phyloP scores from a whole-genome alignment of 2,329 filamentous ascomycete genomes.

The Magnaporthales sp. region DNA sequence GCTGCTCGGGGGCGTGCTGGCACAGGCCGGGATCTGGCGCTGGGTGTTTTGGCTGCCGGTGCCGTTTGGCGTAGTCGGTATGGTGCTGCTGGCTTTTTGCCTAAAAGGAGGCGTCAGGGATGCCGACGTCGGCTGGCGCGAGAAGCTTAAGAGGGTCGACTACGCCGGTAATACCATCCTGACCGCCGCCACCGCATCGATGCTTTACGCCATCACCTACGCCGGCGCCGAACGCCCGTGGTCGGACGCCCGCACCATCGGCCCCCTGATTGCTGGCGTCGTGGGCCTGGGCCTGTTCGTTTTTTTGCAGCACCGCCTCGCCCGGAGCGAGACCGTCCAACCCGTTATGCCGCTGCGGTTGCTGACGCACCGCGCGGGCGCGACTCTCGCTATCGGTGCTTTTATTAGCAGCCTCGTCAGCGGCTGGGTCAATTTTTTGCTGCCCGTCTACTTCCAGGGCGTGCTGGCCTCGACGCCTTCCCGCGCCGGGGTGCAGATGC shows the following conservation, averaged over 20 bases:
- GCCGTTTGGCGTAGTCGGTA: constrained; percentile 13
- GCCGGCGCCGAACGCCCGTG: constrained; percentile 33
- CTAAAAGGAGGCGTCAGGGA: constrained; percentile 12
- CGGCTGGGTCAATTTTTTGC: constrained; percentile 22
- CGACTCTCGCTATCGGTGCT: constrained; percentile 20
- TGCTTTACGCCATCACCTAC: constrained; percentile 34
- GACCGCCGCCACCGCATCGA: constrained; percentile 25
- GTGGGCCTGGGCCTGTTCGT: constrained; percentile 24
- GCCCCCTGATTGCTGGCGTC: constrained; percentile 32
- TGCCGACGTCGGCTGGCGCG: constrained; percentile 15
- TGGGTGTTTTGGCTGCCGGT: constrained; percentile 36
- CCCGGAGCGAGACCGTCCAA: neutral
- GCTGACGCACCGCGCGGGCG: constrained; percentile 27
- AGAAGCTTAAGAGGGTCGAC: constrained; percentile 19
- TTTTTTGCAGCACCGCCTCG: constrained; percentile 12
- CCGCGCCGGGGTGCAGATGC: constrained; percentile 18
- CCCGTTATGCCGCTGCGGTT: constrained; percentile 31
- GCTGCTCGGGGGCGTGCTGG: constrained; percentile 15
- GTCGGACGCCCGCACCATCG: constrained; percentile 27
- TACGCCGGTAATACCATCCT: constrained; percentile 33
- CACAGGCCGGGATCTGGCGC: constrained; percentile 15
- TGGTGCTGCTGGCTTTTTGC: neutral
- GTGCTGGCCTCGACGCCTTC: constrained; percentile 23
- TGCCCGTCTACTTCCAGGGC: constrained; percentile 35
- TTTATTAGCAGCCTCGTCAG: constrained; percentile 24